Base-by-base conservation (phyloP, 768 basidiomycete genomes). In the Russula olivacea region DNA sequence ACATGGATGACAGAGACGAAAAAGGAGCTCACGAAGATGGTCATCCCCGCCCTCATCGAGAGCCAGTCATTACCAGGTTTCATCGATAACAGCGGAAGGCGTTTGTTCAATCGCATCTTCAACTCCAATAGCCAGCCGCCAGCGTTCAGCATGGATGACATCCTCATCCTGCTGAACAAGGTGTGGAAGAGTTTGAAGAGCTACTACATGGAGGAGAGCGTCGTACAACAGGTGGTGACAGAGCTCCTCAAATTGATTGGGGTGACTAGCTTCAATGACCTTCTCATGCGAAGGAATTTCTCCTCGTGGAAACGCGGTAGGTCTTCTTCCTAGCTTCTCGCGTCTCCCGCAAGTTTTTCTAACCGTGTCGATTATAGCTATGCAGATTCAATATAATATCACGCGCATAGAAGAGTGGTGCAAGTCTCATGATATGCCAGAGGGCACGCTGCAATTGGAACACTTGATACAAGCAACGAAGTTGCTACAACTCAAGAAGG, bases 381-480 rank as follows among this genome's bases (percentile, higher is more conserved):
- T 99, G 97, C 97, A 99, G 83, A 98, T 99, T 61, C 97, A 99
- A 73, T 99, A 99, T 75, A 98, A 98, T 72, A 97, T 98, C 72
- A 98, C 95, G 34, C 86, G 91, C 28, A 90, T 95, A 70, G 93
- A 95, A 71, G 95, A 98, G 76, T 98, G 97, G 97, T 99, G 97
- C 80, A 98, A 99, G 77, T 95, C 97, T 28, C 97, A 98, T 71
- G 93, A 97, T 72, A 98, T 99, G 93, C 97, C 96, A 1, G 97
- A 99, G 74, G 97, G 97, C 10, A 92, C 93, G 19, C 80, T 99
- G 32, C 97, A 98, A 74, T 80, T 99, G 59, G 97, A 99, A 76
- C 95, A 98, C 76, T 81, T 99, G 76, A 97, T 98, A 93, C 97
- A 99, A 79, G 97, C 97, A 59, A 98, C 97, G 70, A 98, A 99